Evolutionary conservation across 805 yeast species (phyloP).

Genomic region (Myxozyma geophila): DNA sequence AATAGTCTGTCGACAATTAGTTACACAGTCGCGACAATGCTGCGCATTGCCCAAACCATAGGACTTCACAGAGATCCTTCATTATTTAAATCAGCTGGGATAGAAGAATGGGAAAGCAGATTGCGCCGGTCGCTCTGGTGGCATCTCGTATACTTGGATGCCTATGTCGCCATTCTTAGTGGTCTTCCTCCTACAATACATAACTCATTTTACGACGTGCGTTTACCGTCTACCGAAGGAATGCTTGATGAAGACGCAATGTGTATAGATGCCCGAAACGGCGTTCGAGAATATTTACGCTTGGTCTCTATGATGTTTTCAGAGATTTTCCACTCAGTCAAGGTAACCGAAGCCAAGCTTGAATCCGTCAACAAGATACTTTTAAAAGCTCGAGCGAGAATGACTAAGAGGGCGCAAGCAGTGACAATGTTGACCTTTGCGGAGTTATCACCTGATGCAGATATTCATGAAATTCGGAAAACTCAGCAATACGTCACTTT

Average conservation of each 20-base stretch:
- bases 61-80: slow-evolving; percentile 20
- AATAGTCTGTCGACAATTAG: not conserved
- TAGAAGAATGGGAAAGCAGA: slow-evolving; percentile 6
- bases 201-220: slow-evolving; percentile 1
- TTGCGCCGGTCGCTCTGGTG: slow-evolving; percentile 11
- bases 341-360: not conserved
- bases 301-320: slow-evolving; percentile 1
- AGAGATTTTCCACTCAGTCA: slow-evolving; percentile 1
- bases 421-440: slow-evolving; percentile 4
- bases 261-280: slow-evolving; percentile 14
- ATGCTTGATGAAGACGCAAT: slow-evolving; percentile 19
- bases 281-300: slow-evolving; percentile 1
- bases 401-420: slow-evolving; percentile 4
- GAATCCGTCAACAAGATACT: not conserved
- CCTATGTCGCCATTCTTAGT: not conserved
- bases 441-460: slow-evolving; percentile 1
- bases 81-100: not conserved
- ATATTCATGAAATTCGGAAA: slow-evolving; percentile 1
- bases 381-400: not conserved
- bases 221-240: slow-evolving; percentile 3
- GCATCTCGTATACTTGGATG: slow-evolving; percentile 9
- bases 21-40: slow-evolving; percentile 7
- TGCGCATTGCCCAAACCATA: slow-evolving; percentile 11
- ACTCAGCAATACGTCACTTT: slow-evolving; percentile 1
- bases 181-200: slow-evolving; percentile 16